Conservation (phyloP, 2,329 filamentous ascomycete species). For the Botrytis tulipae region DNA sequence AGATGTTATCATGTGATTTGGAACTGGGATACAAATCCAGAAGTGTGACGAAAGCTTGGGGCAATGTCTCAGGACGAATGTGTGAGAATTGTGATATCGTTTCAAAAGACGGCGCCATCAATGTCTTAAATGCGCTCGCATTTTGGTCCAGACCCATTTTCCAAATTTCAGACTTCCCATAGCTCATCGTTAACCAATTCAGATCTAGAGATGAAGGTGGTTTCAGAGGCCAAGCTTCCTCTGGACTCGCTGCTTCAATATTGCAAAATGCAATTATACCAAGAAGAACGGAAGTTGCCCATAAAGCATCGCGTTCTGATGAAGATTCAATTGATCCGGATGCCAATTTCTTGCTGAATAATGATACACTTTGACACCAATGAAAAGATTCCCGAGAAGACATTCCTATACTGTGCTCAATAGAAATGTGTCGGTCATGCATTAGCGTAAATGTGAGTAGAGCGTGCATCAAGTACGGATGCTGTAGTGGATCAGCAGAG, state of each 20-base stretch:
- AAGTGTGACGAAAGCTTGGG: conserved; percentile 22
- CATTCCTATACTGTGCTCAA: conserved; percentile 27
- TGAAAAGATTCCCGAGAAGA: conserved; percentile 45
- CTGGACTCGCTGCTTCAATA: conserved; percentile 43
- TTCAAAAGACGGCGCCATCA: not conserved
- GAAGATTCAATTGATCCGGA: conserved; percentile 35
- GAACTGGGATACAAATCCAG: conserved; percentile 21
- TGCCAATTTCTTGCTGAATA: conserved; percentile 48
- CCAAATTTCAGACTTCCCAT: conserved; percentile 56
- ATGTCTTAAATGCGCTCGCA: conserved; percentile 6
- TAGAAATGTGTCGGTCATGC: conserved; percentile 49
- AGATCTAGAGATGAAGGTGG: conserved; percentile 46
- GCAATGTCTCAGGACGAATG: not conserved
- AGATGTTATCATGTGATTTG: conserved; percentile 23
- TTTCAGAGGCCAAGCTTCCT: conserved; percentile 57
- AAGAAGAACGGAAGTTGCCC: conserved; percentile 49
- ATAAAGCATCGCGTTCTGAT: conserved; percentile 47
- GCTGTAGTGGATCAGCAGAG: conserved; percentile 20
- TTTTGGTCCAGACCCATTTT: conserved; percentile 24
- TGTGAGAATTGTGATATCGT: not conserved
- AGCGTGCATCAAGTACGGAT: conserved; percentile 49
- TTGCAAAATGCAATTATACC: conserved; percentile 47
- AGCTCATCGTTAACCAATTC: conserved; percentile 57
- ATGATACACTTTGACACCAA: conserved; percentile 47
- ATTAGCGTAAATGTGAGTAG: conserved; percentile 52